phyloP scores from a whole-genome alignment of 805 yeast genomes.

The Barnettozyma californica region DNA sequence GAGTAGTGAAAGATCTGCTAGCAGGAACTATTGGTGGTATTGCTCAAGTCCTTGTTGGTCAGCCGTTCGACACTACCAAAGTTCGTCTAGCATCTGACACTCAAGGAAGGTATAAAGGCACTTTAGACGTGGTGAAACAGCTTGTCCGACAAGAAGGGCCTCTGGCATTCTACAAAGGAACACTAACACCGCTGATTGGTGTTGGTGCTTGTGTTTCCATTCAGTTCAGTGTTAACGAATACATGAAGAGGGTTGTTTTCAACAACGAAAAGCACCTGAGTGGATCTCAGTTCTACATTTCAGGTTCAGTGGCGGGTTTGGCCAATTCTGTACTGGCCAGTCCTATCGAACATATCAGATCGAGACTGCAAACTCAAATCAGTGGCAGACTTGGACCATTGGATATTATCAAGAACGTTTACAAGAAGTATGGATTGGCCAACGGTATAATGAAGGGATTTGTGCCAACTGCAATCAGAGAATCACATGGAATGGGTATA shows the following conservation, averaged over 20 bases:
- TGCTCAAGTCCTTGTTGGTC: constrained; percentile 93
- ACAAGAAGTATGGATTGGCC: constrained; percentile 43
- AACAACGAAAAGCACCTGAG: constrained; percentile 38
- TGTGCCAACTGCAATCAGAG: constrained; percentile 77
- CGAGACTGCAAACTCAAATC: constrained; percentile 87
- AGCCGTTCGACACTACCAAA: constrained; percentile 93
- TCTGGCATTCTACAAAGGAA: constrained; percentile 86
- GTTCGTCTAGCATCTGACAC: constrained; percentile 88
- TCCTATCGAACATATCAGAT: constrained; percentile 94
- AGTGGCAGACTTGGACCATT: constrained; percentile 64
- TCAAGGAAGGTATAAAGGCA: constrained; percentile 66
- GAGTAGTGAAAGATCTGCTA: constrained; percentile 24
- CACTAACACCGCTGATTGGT: constrained; percentile 87
- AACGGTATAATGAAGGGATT: constrained; percentile 74
- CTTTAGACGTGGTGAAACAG: constrained; percentile 70
- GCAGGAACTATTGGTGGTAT: constrained; percentile 96
- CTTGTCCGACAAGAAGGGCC: constrained; percentile 78
- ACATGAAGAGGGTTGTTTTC: constrained; percentile 75
- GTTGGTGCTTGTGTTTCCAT: constrained; percentile 98
- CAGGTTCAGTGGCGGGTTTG: constrained; percentile 91
- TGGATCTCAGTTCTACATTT: constrained; percentile 62
- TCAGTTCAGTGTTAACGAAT: constrained; percentile 93
- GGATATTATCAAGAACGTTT: constrained; percentile 60
- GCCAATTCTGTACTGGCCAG: constrained; percentile 86
- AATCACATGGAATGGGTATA: constrained; percentile 80